phyloP scores from a whole-genome alignment of 768 basidiomycete genomes.

The Amanita molliuscula region DNA sequence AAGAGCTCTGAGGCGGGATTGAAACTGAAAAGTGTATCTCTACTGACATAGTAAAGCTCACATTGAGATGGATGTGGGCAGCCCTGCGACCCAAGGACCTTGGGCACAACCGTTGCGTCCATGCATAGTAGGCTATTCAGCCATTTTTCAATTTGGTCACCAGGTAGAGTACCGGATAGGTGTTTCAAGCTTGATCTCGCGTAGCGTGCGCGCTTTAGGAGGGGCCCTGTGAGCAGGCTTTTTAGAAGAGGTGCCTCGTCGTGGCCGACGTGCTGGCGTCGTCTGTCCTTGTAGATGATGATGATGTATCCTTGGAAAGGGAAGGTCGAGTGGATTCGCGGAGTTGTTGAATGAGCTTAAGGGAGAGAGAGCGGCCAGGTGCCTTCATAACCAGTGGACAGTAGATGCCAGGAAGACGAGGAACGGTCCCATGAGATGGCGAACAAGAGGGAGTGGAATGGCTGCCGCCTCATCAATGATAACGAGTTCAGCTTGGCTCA shows the following conservation, averaged over 20 bases:
- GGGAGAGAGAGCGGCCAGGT: conserved; percentile 97
- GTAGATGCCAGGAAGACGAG: conserved; percentile 99
- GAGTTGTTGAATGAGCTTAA: conserved; percentile 95
- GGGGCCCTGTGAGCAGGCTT: conserved; percentile 44
- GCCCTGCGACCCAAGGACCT: conserved; percentile 42
- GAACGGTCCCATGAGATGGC: conserved; percentile 90
- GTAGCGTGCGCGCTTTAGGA: conserved; percentile 64
- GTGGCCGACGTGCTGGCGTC: conserved; percentile 29
- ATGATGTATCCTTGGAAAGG: conserved; percentile 48
- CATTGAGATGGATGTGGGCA: conserved; percentile 92
- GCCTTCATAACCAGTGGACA: conserved; percentile 98
- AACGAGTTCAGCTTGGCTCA: conserved; percentile 94
- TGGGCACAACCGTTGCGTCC: conserved; percentile 58
- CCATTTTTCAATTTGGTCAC: conserved; percentile 92
- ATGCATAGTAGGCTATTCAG: conserved; percentile 85
- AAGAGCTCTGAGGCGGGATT: conserved; percentile 97
- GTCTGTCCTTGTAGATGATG: conserved; percentile 1
- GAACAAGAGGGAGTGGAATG: conserved; percentile 92
- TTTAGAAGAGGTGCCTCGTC: conserved; percentile 31
- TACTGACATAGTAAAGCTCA: conserved; percentile 90
- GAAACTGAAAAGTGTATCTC: conserved; percentile 95
- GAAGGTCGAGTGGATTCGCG: conserved; percentile 84
- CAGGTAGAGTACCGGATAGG: conserved; percentile 86
- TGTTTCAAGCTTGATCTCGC: conserved; percentile 90
- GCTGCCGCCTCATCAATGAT: conserved; percentile 99